phyloP scores from a whole-genome alignment of 1,284 basidiomycete species.

The Boletus smithii region DNA sequence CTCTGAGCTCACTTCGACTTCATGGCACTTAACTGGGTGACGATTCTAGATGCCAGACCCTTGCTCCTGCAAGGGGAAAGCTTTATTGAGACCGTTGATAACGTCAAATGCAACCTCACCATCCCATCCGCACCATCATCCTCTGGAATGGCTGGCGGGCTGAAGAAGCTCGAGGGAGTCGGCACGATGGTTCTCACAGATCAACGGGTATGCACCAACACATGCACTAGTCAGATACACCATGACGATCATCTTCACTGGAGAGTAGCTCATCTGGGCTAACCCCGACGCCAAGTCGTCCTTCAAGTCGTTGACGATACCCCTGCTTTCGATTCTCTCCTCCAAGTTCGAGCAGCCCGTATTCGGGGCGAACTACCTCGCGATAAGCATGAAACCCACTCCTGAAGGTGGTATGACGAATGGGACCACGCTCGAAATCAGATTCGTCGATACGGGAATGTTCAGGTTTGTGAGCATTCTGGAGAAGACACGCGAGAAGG shows the following conservation, averaged over 20 bases:
- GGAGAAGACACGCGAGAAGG: conserved; percentile 71
- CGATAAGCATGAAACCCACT: conserved; percentile 63
- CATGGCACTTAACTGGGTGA: conserved; percentile 79
- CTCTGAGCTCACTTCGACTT: conserved; percentile 11
- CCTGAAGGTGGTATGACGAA: conserved; percentile 59
- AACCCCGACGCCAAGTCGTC: conserved; percentile 39
- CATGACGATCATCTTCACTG: conserved; percentile 1
- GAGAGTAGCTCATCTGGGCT: conserved; percentile 60
- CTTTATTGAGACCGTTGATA: conserved; percentile 52
- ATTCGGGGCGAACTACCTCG: conserved; percentile 65
- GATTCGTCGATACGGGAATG: conserved; percentile 64
- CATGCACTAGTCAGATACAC: conserved; percentile 4
- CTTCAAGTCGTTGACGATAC: conserved; percentile 53
- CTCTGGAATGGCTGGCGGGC: conserved; percentile 51
- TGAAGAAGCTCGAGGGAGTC: conserved; percentile 54
- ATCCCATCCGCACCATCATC: conserved; percentile 54
- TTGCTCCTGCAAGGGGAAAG: conserved; percentile 64
- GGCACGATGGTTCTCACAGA: conserved; percentile 67
- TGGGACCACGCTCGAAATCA: conserved; percentile 62
- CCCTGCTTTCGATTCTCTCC: conserved; percentile 59
- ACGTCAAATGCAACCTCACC: conserved; percentile 53
- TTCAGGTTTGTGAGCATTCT: conserved; percentile 68
- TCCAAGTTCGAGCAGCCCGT: conserved; percentile 73
- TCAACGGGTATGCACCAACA: conserved; percentile 53
- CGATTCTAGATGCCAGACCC: conserved; percentile 57